Evolutionary conservation across 208 protist genomes (phyloP), one percentile per base, ranked within the genome.

Genomic region (Crithidia mellificae): DNA sequence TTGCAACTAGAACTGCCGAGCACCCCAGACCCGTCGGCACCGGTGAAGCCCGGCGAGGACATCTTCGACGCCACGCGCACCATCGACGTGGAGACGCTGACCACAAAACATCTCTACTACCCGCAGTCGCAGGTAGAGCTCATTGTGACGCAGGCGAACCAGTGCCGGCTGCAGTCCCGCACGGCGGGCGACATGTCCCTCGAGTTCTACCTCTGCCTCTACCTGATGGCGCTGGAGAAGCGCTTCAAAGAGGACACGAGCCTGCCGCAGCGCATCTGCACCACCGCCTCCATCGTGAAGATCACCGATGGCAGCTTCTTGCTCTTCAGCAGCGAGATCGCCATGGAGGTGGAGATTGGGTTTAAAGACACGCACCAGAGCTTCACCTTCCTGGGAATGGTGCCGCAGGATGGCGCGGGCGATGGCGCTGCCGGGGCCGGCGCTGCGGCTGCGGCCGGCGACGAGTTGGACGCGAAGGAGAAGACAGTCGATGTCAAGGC

Each of bases 121-220:
- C 39, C 73, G 24, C 43, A 66, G n/a, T 78, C 56, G 27, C 83
- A 90, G 22, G 77, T 97, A 25, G 77, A 83, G 20, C 24, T 62
- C 9, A 89, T 95, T 68, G 78, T 75, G 14, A 73, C 76, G 17
- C 69, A 70, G 24, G 81, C 83, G 14, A 92, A 93, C 59, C 24
- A 41, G 30, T 77, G 78, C 20, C 93, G 92, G 41, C 53, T 84
- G 44, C 68, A 73, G 32, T 81, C 90, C 6, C 76, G 85, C 55
- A 8, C 53, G 27, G 87, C 81, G 0, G 81, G 83, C 20, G 83
- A 90, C 43, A 66, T 71, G 64, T 93, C 87, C 11, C n/a, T 78
- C 1, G 57, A 77, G 36, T 63, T 95, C 19, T 91, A 86, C 67
- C 83, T 93, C 39, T 93, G 84, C 64, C 52, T 88, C 0, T 97